Evolutionary conservation across 1,139 yeast species (phyloP), one percentile per base, ranked within the genome.

Genomic region (Candida sojae): DNA sequence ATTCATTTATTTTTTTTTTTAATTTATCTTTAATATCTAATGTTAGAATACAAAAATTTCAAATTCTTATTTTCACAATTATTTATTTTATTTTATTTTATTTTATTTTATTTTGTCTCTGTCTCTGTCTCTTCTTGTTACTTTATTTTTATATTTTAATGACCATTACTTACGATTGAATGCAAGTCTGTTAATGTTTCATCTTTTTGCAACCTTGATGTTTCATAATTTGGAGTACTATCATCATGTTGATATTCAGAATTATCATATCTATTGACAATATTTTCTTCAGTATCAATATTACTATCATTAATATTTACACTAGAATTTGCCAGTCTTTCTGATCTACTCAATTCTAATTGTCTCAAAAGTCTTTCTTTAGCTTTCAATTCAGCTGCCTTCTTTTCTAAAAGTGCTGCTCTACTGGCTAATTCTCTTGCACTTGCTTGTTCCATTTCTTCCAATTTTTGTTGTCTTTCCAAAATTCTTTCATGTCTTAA

Each of bases 381-480:
- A 49, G 79, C 72, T 69, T 86, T 87, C 66, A 87, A 75, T 55
- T 82, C 87, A 32, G 86, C 86, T 1, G 93, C 93, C 61, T 84
- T 85, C 60, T 78, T 83, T 61, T 87, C 93, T 58, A 87, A 75
- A 49, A 84, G 82, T n/a, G 86, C 86, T 7, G 91, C 92, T 57
- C 92, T 74, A 51, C 72, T 73, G 25, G 89, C 84, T 58, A 87
- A 70, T 59, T 86, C 92, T 61, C 79, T 78, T 0, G 93, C 93
- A 53, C 88, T 82, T 52, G 85, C 86, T 64, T 85, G 84, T 62
- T 87, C 95, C 70, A 87, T 70, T 59, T 87, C 90, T 61, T 87
- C 92, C 52, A 87, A 70, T 66, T 85, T 86, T 51, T 84, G 88
- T 61, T 87, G 92, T 64, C 88, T 84, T 50, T 86, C 86, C 56